phyloP scores from a whole-genome alignment of 2,329 filamentous ascomycete genomes.

The Neonectria punicea region DNA sequence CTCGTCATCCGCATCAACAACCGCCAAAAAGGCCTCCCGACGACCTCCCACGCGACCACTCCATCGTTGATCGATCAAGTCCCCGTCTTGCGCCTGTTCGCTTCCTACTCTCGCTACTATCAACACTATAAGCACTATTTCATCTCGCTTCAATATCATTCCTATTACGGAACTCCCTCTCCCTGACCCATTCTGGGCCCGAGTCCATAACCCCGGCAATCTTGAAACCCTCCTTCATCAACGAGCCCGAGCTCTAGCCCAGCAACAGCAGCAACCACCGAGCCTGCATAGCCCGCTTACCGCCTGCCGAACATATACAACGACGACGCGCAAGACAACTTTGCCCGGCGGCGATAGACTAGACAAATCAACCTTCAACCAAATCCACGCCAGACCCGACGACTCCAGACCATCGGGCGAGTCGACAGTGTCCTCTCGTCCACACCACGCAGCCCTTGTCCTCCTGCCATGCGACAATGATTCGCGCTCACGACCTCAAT shows the following conservation, averaged over 20 bases:
- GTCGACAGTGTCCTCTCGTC: constrained; percentile 29
- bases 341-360: not conserved
- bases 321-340: constrained; percentile 28
- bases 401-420: constrained; percentile 24
- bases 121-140: constrained; percentile 22
- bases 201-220: constrained; percentile 37
- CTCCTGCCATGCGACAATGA: constrained; percentile 49
- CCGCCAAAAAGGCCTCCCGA: not conserved
- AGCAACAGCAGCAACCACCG: constrained; percentile 40
- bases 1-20: not conserved
- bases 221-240: constrained; percentile 42
- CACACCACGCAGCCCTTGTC: constrained; percentile 20
- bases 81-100: constrained; percentile 14
- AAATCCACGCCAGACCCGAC: constrained; percentile 12
- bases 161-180: constrained; percentile 33
- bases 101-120: constrained; percentile 37
- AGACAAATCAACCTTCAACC: not conserved
- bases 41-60: constrained; percentile 16
- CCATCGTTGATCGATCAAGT: constrained; percentile 41
- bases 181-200: constrained; percentile 34
- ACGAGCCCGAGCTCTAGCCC: constrained; percentile 37
- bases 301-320: constrained; percentile 35
- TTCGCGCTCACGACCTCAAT: constrained; percentile 46
- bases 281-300: constrained; percentile 25
- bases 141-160: constrained; percentile 37